These are phyloP conservation scores for Dactylellina leptospora DNA, from an alignment of 2,329 filamentous ascomycete genomes.

Conservation along the genomic window DNA sequence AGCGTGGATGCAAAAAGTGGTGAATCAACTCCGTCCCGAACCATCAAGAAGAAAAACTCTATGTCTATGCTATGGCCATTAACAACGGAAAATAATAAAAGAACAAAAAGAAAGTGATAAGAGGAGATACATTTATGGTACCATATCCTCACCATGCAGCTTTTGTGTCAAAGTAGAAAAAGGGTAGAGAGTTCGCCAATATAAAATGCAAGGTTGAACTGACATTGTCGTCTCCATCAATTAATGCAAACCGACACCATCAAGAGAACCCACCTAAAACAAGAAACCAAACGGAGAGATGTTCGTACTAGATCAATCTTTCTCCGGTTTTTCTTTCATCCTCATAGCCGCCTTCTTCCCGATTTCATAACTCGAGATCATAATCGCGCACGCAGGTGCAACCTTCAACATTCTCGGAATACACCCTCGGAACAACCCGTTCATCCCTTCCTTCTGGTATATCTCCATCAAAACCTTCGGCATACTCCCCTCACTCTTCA, in stretches of 20 bases:
- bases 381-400: constrained; percentile 95
- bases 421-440: constrained; percentile 90
- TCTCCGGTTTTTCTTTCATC: constrained; percentile 75
- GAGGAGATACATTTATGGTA: neutral
- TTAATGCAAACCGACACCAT: neutral
- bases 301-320: constrained; percentile 6
- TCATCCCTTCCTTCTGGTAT: constrained; percentile 80
- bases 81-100: constrained; percentile 13
- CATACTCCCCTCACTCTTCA: constrained; percentile 79
- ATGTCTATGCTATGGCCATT: constrained; percentile 33
- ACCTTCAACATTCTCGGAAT: constrained; percentile 91
- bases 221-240: neutral
- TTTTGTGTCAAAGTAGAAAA: constrained; percentile 15
- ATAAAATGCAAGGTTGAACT: constrained; percentile 5
- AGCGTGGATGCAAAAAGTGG: neutral
- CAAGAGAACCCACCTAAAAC: neutral
- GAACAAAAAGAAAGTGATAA: constrained; percentile 2
- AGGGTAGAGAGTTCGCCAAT: constrained; percentile 28
- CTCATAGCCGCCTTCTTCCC: constrained; percentile 86
- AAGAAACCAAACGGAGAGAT: neutral
- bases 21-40: constrained; percentile 34
- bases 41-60: constrained; percentile 4
- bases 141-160: neutral
- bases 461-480: constrained; percentile 87
- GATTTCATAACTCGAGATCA: constrained; percentile 82